Evolutionary conservation across 169 alveolate species (phyloP).

Genomic region (Hammondia hammondi): DNA sequence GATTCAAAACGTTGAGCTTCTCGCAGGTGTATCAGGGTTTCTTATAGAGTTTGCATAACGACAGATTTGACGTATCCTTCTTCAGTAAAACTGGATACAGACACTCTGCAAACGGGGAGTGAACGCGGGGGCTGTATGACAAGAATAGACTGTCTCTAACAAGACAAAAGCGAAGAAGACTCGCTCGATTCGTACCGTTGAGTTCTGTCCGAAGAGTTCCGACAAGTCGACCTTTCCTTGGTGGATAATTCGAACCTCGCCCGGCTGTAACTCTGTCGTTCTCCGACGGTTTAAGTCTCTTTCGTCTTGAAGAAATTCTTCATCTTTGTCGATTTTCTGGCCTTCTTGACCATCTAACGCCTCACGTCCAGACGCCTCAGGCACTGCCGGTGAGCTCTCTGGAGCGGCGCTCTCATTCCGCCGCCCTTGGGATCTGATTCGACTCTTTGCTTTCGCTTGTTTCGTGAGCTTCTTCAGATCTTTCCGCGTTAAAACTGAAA

Average conservation of each 20-base stretch:
- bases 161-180: too few species aligned
- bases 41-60: too few species aligned
- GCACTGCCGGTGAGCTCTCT: background rate
- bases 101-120: too few species aligned
- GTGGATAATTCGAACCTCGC: slow-evolving; percentile 2
- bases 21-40: too few species aligned
- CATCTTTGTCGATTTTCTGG: background rate
- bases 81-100: too few species aligned
- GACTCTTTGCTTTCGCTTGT: slow-evolving; percentile 19
- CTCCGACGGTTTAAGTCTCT: background rate
- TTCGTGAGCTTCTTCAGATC: slow-evolving; percentile 26
- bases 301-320: background rate
- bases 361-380: background rate
- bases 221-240: slow-evolving; percentile 26
- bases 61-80: too few species aligned
- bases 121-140: too few species aligned
- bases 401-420: background rate
- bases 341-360: background rate
- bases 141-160: too few species aligned
- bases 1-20: too few species aligned
- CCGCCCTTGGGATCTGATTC: background rate
- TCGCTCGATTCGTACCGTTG: background rate
- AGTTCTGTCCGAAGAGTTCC: slow-evolving; percentile 13
- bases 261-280: background rate
- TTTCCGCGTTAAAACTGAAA: background rate